These are phyloP conservation scores for Venustampulla echinocandica DNA, from an alignment of 495 filamentous ascomycete genomes.

Conservation along the genomic window DNA sequence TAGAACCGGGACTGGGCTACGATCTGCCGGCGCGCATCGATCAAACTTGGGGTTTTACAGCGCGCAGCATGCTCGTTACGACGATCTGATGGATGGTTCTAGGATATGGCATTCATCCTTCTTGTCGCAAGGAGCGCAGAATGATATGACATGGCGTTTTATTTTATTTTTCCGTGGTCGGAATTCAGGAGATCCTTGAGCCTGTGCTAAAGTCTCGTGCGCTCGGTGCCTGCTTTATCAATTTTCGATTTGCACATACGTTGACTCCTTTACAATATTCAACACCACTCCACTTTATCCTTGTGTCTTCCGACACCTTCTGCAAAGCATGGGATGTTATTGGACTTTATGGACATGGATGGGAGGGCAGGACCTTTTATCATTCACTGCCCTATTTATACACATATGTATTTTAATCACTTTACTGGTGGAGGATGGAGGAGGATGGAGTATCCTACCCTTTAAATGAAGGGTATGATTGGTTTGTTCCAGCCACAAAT, in stretches of 20 bases:
- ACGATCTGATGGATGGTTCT: slow-evolving; percentile 18
- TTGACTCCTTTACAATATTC: slow-evolving; percentile 15
- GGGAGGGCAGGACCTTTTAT: slow-evolving; percentile 6
- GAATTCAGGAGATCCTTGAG: slow-evolving; percentile 17
- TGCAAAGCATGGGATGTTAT: too few species aligned
- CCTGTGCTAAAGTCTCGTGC: slow-evolving; percentile 24
- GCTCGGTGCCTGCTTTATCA: slow-evolving; percentile 15
- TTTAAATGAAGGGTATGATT: too few species aligned
- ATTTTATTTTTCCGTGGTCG: slow-evolving; percentile 3
- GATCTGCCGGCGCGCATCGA: slow-evolving; percentile 28
- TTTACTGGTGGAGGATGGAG: not conserved
- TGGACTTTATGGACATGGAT: slow-evolving; percentile 3
- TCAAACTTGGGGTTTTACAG: slow-evolving; percentile 19
- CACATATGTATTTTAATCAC: slow-evolving; percentile 20
- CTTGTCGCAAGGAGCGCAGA: slow-evolving; percentile 15
- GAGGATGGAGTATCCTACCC: not conserved
- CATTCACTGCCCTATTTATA: slow-evolving; percentile 12
- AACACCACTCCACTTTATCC: slow-evolving; percentile 12
- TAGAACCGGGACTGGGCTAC: slow-evolving; percentile 12
- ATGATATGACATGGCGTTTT: slow-evolving; percentile 12
- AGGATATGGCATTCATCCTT: slow-evolving; percentile 4
- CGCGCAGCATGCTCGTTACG: slow-evolving; percentile 14
- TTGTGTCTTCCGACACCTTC: slow-evolving; percentile 1
- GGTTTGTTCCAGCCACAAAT: too few species aligned
- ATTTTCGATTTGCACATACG: slow-evolving; percentile 12